Evolutionary conservation across 1,284 basidiomycete genomes (phyloP).

Genomic region (Malassezia vespertilionis): DNA sequence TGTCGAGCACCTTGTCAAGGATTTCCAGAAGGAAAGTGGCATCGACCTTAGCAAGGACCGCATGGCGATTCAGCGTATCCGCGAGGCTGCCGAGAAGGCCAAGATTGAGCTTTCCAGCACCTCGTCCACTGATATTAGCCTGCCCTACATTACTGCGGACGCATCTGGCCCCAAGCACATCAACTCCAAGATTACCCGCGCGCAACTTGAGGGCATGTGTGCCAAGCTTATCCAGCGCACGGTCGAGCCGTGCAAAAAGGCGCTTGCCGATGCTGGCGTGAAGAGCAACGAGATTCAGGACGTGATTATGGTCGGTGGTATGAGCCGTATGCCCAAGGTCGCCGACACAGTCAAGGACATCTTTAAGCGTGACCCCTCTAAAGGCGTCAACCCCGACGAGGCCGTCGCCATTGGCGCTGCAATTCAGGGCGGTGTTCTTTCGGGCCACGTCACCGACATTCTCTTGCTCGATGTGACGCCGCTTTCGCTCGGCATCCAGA

Average conservation of each 20-base stretch:
- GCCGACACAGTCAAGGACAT: slow-evolving; percentile 80
- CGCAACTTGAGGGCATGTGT: slow-evolving; percentile 80
- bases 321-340: slow-evolving; percentile 94
- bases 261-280: slow-evolving; percentile 76
- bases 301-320: slow-evolving; percentile 94
- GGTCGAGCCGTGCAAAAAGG: slow-evolving; percentile 95
- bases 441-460: slow-evolving; percentile 92
- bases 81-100: slow-evolving; percentile 96
- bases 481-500: slow-evolving; percentile 87
- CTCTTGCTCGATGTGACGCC: slow-evolving; percentile 92
- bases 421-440: slow-evolving; percentile 87
- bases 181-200: slow-evolving; percentile 75
- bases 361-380: slow-evolving; percentile 88
- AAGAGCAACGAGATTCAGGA: slow-evolving; percentile 88
- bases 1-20: slow-evolving; percentile 72
- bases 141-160: slow-evolving; percentile 94
- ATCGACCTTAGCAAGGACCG: slow-evolving; percentile 71
- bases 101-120: slow-evolving; percentile 96
- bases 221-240: slow-evolving; percentile 74
- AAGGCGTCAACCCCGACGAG: slow-evolving; percentile 96
- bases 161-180: slow-evolving; percentile 91
- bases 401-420: slow-evolving; percentile 85
- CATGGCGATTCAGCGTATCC: slow-evolving; percentile 98
- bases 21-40: slow-evolving; percentile 88
- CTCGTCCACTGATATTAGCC: slow-evolving; percentile 77